Base-by-base conservation (phyloP, 371 early-diverging fungal genomes). In the Enterocytospora artemiae region DNA sequence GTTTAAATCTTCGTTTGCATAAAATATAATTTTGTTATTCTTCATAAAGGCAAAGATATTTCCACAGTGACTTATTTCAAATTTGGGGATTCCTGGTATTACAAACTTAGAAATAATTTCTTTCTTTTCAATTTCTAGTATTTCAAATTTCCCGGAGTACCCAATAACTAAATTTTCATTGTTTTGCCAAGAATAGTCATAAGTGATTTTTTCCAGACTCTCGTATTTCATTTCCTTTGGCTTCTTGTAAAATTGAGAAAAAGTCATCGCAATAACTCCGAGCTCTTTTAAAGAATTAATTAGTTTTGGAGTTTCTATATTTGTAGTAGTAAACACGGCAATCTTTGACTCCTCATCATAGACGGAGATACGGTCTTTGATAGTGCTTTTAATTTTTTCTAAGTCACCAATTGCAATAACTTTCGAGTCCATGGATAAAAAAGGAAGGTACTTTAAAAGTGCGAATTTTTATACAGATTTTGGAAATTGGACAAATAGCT, bases 11-110 rank as follows among this genome's bases (percentile, higher is more conserved):
- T 65, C 46, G 4, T 39, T 28, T 9, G 41, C 50, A n/a, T 22
- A 28, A 30, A 65, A 9, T 30, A 18, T 65, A 22, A 53, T 28
- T 3, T 7, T 44, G 4, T 18, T 57, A 9, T 48, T 27, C 22
- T 34, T 60, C 4, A 59, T 63, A 44, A 65, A 65, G 2, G 34
- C 64, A 28, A 63, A 32, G 3, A 65, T 4, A 2, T 16, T 4
- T 3, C 58, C 58, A 20, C n/a, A 48, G 51, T 58, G 53, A 2
- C 43, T n/a, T 27, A 50, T 1, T 32, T n/a, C 4, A 22, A 2
- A 28, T 3, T 44, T 46, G 12, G 4, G 7, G 3, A 64, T 43
- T 9, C 7, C 22, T 9, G 27, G 12, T 5, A 36, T n/a, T 7
- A 9, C 48, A 44, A n/a, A 18, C 7, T 25, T 16, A 5, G 9